Evolutionary conservation across 495 filamentous ascomycete species (phyloP), one percentile per base, ranked within the genome.

Genomic region (Neurospora sp.): DNA sequence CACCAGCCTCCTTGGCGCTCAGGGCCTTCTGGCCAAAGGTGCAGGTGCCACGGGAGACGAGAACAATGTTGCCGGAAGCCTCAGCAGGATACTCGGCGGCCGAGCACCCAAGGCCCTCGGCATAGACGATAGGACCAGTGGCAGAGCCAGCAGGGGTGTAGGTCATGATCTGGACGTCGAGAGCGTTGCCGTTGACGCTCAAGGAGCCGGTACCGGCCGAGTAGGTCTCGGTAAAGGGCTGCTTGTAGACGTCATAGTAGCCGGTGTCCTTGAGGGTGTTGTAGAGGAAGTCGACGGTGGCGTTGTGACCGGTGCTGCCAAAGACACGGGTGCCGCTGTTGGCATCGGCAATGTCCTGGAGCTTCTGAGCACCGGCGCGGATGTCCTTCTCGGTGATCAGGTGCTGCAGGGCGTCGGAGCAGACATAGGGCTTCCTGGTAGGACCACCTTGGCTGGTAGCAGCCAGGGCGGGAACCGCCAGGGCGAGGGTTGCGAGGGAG

Each of bases 231-330:
- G 69, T 78, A 80, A 90, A 91, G 3, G 84, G 79, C 78, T 93
- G 90, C 74, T 84, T 85, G 74, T 83, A 80, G 70, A 91, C 84
- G 78, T 85, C 76, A 80, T 92, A 93, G 83, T 91, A 91, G 71
- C 84, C 82, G 39, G 79, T 75, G 3, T 71, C 69, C 12, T 78
- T 82, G 61, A 90, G 80, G 66, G 84, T 79, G 42, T 84, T 78
- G 74, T 87, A 87, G 75, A 93, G 77, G 73, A 85, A 93, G 53
- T 91, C 82, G 71, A 91, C 85, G 0, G 89, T 93, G 73, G 84
- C 83, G 46, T 89, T 87, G 80, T 93, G 91, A 40, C 89, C 90
- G 7, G 77, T 74, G 22, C 85, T 80, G 38, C 90, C 89, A 75
- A 91, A 89, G 31, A 88, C 87, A 68, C 91, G 84, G 75, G 88